A percentile compares a stretch with the other conserved stretches of the same genome.
These are phyloP conservation scores for Physcomitrellopsis africana DNA, from an alignment of 225 moss, liverwort and hornwort genomes.

Conservation along the genomic window DNA sequence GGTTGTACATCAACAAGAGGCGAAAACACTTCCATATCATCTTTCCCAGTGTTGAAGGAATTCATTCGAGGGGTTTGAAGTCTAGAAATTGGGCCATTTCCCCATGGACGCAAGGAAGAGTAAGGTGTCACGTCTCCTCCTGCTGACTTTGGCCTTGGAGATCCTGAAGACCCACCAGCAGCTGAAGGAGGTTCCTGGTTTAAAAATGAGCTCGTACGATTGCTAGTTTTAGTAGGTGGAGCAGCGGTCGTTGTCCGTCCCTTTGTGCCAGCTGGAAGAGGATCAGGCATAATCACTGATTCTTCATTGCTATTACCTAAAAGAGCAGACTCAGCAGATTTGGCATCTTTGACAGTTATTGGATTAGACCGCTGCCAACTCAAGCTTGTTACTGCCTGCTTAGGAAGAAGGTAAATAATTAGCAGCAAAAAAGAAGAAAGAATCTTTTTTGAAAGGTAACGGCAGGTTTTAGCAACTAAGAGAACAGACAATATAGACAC, in stretches of 20 bases:
- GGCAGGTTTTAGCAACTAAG: not conserved
- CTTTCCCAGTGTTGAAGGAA: conserved; percentile 57
- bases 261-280: conserved; percentile 67
- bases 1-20: conserved; percentile 89
- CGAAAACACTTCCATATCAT: conserved; percentile 91
- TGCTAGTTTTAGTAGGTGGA: conserved; percentile 46
- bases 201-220: conserved; percentile 50
- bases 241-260: conserved; percentile 55
- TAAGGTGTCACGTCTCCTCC: conserved; percentile 38
- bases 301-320: conserved; percentile 70
- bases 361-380: conserved; percentile 90
- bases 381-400: conserved; percentile 73
- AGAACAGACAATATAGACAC: too few species aligned
- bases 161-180: conserved; percentile 36
- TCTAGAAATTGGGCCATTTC: conserved; percentile 71
- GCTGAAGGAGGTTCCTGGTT: conserved; percentile 54
- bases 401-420: conserved; percentile 8
- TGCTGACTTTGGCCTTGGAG: conserved; percentile 51
- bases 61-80: conserved; percentile 65
- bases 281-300: conserved; percentile 84
- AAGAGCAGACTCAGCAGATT: conserved; percentile 70
- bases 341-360: conserved; percentile 70
- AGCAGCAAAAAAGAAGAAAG: not conserved
- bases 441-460: not conserved
- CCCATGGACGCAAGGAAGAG: conserved; percentile 46